Base-by-base conservation (phyloP, 805 yeast species). In the Kuraishia borneana region DNA sequence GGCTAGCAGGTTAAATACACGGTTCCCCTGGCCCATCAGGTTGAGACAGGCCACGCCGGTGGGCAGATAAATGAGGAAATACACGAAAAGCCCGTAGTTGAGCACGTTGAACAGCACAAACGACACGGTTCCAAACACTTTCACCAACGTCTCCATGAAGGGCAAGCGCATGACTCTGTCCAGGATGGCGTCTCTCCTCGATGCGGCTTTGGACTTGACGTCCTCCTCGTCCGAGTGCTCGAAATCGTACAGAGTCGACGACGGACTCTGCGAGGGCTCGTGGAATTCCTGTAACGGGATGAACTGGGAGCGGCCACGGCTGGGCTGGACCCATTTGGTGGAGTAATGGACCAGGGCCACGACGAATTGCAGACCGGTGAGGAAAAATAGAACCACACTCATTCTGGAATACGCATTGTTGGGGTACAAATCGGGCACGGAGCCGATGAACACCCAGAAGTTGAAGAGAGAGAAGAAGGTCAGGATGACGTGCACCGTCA, bases 1-100 rank as follows among this genome's bases (percentile, higher is more conserved):
- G 2, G 98, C 98, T 37, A 89, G 65, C 34, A 89, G 56, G 46
- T 84, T 85, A 61, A 84, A 89, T 10, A 88, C 78, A 16, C 63
- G 62, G 9, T 46, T 50, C 3, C 75, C 88, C 54, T 71, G 58
- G 26, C 95, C 97, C 47, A 87, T 55, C 27, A 78, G 50, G 35
- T 69, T 71, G 30, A 83, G 81, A 5, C 81, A 76, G 5, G 85
- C 83, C 21, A 76, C 48, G 36, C 76, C 77, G 10, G 68, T 60
- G 33, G 63, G 55, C 13, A 78, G 46, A 47, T 83, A 76, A 19
- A 70, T 61, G 36, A 76, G 60, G 34, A 76, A 70, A 43, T 65
- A 76, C 31, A 74, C 55, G 32, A 85, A 67, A 50, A 83, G 56
- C 14, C 80, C 82, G 58, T 79, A 73, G 47, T 81, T 80, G 32